Evolutionary conservation across 163 green algal genomes (phyloP), one percentile per base, ranked within the genome.

Genomic region (Coccomyxa subellipsoidea): DNA sequence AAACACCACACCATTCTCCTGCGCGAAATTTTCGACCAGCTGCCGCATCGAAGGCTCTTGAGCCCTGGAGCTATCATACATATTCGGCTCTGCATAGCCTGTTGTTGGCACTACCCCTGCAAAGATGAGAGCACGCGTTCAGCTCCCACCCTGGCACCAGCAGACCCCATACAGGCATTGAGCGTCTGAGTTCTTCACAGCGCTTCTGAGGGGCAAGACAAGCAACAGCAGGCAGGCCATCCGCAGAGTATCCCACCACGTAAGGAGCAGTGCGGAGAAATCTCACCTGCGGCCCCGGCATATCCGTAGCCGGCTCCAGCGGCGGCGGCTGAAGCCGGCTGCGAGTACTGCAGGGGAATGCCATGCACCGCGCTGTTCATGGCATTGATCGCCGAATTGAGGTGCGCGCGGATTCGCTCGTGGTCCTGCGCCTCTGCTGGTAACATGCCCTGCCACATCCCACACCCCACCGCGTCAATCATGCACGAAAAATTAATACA

Each of bases 361-460:
- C 87, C 90, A 38, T 94, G 89, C 21, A 92, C 88, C 7, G 95
- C 92, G 15, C 79, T 82, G 85, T 98, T 97, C 93, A 99, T 98
- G 80, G 91, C 90, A 86, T 97, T 91, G 21, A 98, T 86, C 12
- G 94, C 96, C 0, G 83, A 81, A 38, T 90, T 94, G 59, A 99
- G 90, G 77, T 95, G 91, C 70, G 84, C 81, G 0, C 93, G 89
- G 0, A 98, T 88, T 23, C 91, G 89, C 78, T 95, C 87, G 10
- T 96, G 84, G 54, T 96, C 90, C 18, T 93, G 82, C 31, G 98
- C 81, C 29, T 94, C 88, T 29, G 89, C 82, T 15, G 88, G 87
- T 4, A 93, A 80, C 53, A 87, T 29, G 15, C 47, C 78, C 85
- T 88, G 82, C 85, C 81, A 27, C 47, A 59, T 23, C 21, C 31